These are phyloP conservation scores for Penicillium italicum DNA, from an alignment of 2,329 filamentous ascomycete genomes.

Conservation along the genomic window DNA sequence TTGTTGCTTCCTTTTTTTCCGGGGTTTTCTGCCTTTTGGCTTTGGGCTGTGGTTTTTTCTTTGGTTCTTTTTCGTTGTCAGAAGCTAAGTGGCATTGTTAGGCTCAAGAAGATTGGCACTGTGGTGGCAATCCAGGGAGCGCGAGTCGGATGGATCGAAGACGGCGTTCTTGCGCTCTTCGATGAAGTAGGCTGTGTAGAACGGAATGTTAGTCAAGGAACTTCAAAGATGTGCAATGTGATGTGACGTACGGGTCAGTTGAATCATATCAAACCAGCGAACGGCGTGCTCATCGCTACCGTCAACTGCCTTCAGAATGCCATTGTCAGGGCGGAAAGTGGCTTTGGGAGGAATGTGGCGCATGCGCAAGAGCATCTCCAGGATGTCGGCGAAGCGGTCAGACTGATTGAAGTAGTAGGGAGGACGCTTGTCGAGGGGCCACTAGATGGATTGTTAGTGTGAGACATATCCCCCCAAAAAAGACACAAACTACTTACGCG, in stretches of 20 bases:
- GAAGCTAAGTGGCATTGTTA: conserved; percentile 4
- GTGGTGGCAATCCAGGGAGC: conserved; percentile 43
- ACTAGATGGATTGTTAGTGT: conserved; percentile 31
- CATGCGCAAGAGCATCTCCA: conserved; percentile 58
- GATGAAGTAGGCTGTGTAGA: conserved; percentile 34
- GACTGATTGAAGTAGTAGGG: conserved; percentile 54
- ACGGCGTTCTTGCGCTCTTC: conserved; percentile 37
- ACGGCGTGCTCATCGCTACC: conserved; percentile 38
- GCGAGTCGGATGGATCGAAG: conserved; percentile 40
- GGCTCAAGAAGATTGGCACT: conserved; percentile 36
- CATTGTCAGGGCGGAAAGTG: conserved; percentile 35
- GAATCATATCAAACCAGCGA: conserved; percentile 43
- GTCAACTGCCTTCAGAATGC: conserved; percentile 38
- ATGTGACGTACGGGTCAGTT: conserved; percentile 37
- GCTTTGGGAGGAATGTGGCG: conserved; percentile 47
- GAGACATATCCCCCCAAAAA: not conserved
- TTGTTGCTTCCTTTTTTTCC: not conserved
- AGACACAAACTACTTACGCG: conserved; percentile 27
- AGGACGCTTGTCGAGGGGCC: conserved; percentile 54
- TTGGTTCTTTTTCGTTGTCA: not conserved
- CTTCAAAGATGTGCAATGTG: not conserved
- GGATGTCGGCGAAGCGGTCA: conserved; percentile 55
- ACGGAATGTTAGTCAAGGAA: conserved; percentile 2
- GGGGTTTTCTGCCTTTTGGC: not conserved
- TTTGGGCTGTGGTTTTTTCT: not conserved